Conservation (phyloP, 345 rosid genomes). For the Acer negundo region DNA sequence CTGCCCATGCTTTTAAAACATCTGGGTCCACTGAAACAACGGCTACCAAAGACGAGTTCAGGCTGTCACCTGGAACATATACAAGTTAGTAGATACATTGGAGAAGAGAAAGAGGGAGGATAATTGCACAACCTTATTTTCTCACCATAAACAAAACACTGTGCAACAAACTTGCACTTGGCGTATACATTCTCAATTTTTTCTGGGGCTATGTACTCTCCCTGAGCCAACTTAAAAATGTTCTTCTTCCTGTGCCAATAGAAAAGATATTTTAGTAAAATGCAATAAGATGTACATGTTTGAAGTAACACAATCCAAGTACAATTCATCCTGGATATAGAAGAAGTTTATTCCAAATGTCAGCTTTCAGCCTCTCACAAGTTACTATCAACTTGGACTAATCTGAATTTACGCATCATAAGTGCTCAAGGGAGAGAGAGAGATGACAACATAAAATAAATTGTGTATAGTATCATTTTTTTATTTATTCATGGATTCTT, state of each 20-base stretch:
- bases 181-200: constrained; percentile 95
- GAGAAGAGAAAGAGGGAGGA: constrained; percentile 6
- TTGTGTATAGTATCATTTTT: too few relatives aligned
- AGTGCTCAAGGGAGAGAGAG: not conserved
- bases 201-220: constrained; percentile 99
- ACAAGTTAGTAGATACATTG: constrained; percentile 17
- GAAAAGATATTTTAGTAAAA: constrained; percentile 5
- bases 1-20: constrained; percentile 79
- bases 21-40: constrained; percentile 86
- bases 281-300: not conserved
- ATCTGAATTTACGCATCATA: not conserved
- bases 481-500: not conserved
- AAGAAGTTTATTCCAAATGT: not conserved
- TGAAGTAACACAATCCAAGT: constrained; percentile 8
- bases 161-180: constrained; percentile 78
- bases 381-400: not conserved
- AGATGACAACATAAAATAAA: too few relatives aligned
- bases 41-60: constrained; percentile 85
- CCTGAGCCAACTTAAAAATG: constrained; percentile 97
- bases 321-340: not conserved
- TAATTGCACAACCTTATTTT: not conserved
- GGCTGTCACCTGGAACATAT: constrained; percentile 76
- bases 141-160: constrained; percentile 89
- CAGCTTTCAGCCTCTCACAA: not conserved
- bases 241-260: constrained; percentile 82